Conservation (phyloP, 1,284 basidiomycete genomes). For the Boletus sp. region DNA sequence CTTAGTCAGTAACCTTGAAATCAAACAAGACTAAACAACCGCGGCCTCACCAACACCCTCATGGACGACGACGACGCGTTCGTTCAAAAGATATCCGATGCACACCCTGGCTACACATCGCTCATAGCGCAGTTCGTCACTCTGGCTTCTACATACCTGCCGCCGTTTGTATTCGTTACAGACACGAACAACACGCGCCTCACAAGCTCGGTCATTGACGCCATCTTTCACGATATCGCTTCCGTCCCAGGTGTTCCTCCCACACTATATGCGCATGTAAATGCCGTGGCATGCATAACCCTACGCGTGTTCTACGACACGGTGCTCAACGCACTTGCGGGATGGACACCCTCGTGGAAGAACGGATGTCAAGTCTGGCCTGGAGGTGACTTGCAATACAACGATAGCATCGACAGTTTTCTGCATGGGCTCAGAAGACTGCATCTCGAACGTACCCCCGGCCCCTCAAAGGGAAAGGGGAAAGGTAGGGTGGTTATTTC, state of each 20-base stretch:
- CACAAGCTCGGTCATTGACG: conserved; percentile 47
- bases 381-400: conserved; percentile 45
- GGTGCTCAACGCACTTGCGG: conserved; percentile 60
- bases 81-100: conserved; percentile 14
- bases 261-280: conserved; percentile 51
- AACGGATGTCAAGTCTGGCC: conserved; percentile 63
- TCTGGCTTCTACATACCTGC: conserved; percentile 55
- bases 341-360: conserved; percentile 59
- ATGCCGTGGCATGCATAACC: conserved; percentile 70
- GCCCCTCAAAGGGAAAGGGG: conserved; percentile 40
- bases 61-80: conserved; percentile 30
- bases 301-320: conserved; percentile 71
- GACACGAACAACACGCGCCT: conserved; percentile 57
- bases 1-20: conserved; percentile 25
- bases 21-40: conserved; percentile 21
- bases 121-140: conserved; percentile 46
- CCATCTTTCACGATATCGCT: conserved; percentile 40
- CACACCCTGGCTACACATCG: conserved; percentile 39
- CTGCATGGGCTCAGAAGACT: conserved; percentile 54
- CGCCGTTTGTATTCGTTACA: conserved; percentile 73
- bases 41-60: too few species aligned
- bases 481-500: conserved; percentile 41
- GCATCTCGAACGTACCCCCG: conserved; percentile 37
- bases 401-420: conserved; percentile 71
- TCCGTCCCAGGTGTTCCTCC: conserved; percentile 24